Evolutionary conservation across 2,329 filamentous ascomycete genomes (phyloP).

Genomic region (Talaromyces albobiverticillius): DNA sequence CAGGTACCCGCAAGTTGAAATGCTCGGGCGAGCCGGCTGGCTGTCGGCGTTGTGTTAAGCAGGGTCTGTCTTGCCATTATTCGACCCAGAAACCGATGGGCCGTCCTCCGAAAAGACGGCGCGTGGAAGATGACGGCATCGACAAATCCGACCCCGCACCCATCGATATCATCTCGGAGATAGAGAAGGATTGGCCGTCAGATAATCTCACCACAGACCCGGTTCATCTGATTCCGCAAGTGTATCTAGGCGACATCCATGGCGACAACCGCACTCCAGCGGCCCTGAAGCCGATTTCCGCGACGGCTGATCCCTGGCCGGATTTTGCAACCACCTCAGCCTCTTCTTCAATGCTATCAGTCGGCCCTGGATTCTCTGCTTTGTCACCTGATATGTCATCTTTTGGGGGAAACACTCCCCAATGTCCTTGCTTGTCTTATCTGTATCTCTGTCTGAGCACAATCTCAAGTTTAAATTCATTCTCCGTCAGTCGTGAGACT

Average conservation of each 20-base stretch:
- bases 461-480: constrained; percentile 39
- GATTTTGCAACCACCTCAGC: constrained; percentile 39
- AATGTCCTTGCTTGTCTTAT: constrained; percentile 41
- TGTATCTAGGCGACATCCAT: constrained; percentile 18
- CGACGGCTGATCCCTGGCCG: constrained; percentile 37
- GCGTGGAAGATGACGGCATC: constrained; percentile 25
- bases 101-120: constrained; percentile 42
- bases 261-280: neutral
- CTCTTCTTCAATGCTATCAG: constrained; percentile 27
- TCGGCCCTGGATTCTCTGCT: constrained; percentile 21
- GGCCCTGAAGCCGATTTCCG: constrained; percentile 23
- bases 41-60: constrained; percentile 42
- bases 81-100: constrained; percentile 50
- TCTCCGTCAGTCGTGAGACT: constrained; percentile 42
- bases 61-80: constrained; percentile 43
- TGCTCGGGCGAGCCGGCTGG: constrained; percentile 46
- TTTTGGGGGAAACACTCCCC: constrained; percentile 21
- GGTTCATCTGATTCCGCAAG: constrained; percentile 27
- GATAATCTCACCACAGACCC: constrained; percentile 22
- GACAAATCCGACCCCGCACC: constrained; percentile 5
- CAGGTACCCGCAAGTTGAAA: constrained; percentile 48
- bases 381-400: constrained; percentile 14
- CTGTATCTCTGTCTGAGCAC: constrained; percentile 44
- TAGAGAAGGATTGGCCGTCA: constrained; percentile 21
- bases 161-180: constrained; percentile 22